A percentile compares a stretch with the other conserved stretches of the same genome.
Conservation (phyloP, 116 monocot species). For the Papilionanthe hybrid region DNA sequence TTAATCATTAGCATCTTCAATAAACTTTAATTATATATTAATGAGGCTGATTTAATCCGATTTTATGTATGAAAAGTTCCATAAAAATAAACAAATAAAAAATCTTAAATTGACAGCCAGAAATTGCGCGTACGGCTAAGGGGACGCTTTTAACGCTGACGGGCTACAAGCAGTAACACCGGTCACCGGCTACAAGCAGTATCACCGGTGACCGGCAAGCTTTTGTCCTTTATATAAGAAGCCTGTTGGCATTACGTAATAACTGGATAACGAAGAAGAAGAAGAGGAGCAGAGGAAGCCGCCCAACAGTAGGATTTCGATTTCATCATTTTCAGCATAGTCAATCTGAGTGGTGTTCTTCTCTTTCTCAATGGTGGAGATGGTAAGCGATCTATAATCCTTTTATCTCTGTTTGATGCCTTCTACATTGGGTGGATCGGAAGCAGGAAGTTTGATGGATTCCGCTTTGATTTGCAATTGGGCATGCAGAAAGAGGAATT, state of each 20-base stretch:
- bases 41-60: no score
- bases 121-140: no score
- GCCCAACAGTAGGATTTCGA: neutral
- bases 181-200: no score
- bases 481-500: neutral
- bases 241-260: neutral
- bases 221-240: neutral
- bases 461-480: neutral
- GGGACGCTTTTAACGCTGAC: no score
- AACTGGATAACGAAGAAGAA: neutral
- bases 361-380: neutral
- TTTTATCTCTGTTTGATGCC: neutral
- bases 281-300: neutral
- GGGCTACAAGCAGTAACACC: no score
- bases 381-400: constrained; percentile 2
- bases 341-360: neutral
- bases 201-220: no score
- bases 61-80: no score
- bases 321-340: neutral
- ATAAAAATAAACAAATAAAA: no score
- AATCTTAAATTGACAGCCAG: no score
- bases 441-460: neutral
- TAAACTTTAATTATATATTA: no score
- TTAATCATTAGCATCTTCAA: no score
- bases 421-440: neutral